These are phyloP conservation scores for Eucalyptus urophylla DNA, from an alignment of 345 rosid species.

Conservation along the genomic window DNA sequence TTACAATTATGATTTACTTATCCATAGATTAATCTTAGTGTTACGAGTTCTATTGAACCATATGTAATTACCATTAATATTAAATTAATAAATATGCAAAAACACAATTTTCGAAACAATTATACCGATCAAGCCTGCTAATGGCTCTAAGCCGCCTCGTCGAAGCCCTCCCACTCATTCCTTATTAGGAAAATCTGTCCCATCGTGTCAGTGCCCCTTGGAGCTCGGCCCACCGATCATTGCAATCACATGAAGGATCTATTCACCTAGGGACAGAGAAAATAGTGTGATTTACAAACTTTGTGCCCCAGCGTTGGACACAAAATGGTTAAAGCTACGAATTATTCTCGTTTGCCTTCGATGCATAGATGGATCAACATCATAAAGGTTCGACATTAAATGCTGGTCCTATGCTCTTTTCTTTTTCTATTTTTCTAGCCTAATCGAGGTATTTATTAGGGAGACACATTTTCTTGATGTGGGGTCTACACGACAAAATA, in stretches of 20 bases:
- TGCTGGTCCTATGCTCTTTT: neutral
- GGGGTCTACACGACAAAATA: neutral
- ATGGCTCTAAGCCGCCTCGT: neutral
- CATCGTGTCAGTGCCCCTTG: neutral
- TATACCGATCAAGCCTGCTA: rapidly evolving
- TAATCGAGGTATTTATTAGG: neutral
- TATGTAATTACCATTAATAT: rapidly evolving
- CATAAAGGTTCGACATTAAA: neutral
- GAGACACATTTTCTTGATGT: neutral
- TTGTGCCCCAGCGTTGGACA: neutral
- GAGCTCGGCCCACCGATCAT: neutral
- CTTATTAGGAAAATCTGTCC: neutral
- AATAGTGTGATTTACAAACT: neutral
- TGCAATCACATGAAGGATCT: neutral
- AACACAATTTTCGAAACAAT: too few relatives aligned
- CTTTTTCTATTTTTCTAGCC: neutral
- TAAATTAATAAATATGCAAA: neutral
- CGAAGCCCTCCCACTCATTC: neutral
- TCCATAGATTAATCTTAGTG: too few relatives aligned
- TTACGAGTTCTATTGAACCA: too few relatives aligned
- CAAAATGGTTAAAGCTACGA: neutral
- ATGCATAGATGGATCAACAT: neutral
- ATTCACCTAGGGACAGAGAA: neutral
- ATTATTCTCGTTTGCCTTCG: neutral
- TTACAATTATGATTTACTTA: too few relatives aligned